Evolutionary conservation across 805 yeast species (phyloP), one percentile per base, ranked within the genome.

Genomic region (Kuraishia borneana): DNA sequence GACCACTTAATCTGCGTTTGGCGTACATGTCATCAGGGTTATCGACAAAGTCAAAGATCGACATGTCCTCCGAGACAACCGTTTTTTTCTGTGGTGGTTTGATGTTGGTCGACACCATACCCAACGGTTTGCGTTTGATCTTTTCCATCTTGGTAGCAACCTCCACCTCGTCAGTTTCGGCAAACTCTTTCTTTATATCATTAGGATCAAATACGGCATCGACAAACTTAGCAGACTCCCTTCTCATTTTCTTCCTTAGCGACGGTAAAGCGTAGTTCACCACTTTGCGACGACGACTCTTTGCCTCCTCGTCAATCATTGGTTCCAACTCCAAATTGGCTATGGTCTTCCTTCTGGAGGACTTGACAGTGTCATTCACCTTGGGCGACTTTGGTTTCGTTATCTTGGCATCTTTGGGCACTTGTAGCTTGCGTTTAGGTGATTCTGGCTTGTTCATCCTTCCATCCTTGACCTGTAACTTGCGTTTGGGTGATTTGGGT

Each of bases 181-280:
- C 10, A 21, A 21, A 7, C 23, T 21, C 23, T 8, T 8, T 21
- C 23, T 21, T 21, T 10, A 21, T 7, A 6, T 22, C 33, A 18
- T 14, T 53, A 32, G 51, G 50, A 19, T 53, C 60, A 6, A 54
- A 60, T 1, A 77, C 73, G 1, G 87, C 87, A 50, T 74, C 83
- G 3, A 72, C 73, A 30, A 76, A 56, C 41, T 65, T 63, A 21
- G 61, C 78, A 0, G 76, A 62, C 22, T 73, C 74, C 42, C 89
- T 63, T 47, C 94, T 68, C 77, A 79, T 65, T 48, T 81, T 82
- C 12, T 67, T 70, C 26, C 81, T 61, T 35, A 80, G 52, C 1
- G 88, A 74, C 1, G 87, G 85, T 22, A 74, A 62, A 14, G 74
- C 73, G 45, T 83, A 83, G 49, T 75, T 72, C 5, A 83, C 72